Percentiles rank a stretch among this genome's conserved stretches.
phyloP scores from a whole-genome alignment of 2,329 filamentous ascomycete species.

The Fusarium sarcochroum region DNA sequence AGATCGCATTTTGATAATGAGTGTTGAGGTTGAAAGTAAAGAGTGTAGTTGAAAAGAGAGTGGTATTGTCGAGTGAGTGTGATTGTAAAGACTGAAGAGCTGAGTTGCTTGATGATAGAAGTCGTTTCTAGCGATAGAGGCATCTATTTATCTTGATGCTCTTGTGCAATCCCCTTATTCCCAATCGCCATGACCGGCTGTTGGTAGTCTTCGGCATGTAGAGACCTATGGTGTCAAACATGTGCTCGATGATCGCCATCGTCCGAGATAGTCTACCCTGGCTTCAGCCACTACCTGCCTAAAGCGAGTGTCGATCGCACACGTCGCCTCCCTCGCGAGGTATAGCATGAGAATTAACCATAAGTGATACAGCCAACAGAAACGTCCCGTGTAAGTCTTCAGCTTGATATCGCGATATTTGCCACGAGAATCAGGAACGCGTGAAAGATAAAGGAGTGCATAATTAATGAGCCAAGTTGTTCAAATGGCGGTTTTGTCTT shows the following conservation, averaged over 20 bases:
- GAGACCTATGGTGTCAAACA: conserved; percentile 30
- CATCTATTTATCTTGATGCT: conserved; percentile 37
- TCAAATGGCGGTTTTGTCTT: not conserved
- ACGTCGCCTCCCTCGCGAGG: conserved; percentile 14
- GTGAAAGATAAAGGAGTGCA: conserved; percentile 32
- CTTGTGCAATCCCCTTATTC: conserved; percentile 1
- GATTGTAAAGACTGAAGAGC: conserved; percentile 30
- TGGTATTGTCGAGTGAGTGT: conserved; percentile 27
- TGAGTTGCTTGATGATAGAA: conserved; percentile 34
- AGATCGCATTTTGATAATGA: conserved; percentile 50
- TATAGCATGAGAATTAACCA: conserved; percentile 39
- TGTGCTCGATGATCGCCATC: conserved; percentile 36
- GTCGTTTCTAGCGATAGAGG: not conserved
- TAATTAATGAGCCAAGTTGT: conserved; percentile 25
- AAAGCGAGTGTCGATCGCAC: conserved; percentile 35
- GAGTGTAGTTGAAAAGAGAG: conserved; percentile 23
- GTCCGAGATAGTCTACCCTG: conserved; percentile 31
- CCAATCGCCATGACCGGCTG: conserved; percentile 4
- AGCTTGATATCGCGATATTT: not conserved
- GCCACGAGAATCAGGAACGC: conserved; percentile 17
- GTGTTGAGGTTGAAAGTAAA: conserved; percentile 16
- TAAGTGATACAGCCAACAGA: conserved; percentile 28
- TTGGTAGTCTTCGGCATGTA: conserved; percentile 23
- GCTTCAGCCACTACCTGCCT: conserved; percentile 36
- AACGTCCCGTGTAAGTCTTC: not conserved